Evolutionary conservation across 2,329 filamentous ascomycete species (phyloP).

Genomic region (Pseudogymnoascus sp.): DNA sequence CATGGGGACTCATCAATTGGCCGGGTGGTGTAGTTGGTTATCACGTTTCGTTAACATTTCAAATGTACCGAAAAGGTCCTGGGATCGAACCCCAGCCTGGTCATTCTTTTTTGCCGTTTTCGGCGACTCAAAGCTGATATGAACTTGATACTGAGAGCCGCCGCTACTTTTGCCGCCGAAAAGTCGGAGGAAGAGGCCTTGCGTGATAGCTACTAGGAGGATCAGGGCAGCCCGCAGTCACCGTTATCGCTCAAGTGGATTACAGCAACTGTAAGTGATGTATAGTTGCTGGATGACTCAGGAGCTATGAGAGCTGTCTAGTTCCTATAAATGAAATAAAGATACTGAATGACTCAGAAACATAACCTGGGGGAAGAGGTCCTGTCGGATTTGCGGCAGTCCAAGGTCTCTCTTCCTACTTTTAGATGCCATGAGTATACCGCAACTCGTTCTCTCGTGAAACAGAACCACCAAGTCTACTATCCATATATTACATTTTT

Average conservation of each 20-base stretch:
- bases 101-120: not conserved
- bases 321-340: not conserved
- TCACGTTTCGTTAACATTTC: constrained; percentile 7
- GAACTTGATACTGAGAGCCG: not conserved
- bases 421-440: not conserved
- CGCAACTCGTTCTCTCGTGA: too few relatives aligned
- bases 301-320: not conserved
- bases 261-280: not conserved
- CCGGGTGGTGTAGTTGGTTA: constrained; percentile 8
- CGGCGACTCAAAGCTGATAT: not conserved
- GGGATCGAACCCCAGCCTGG: constrained; percentile 7
- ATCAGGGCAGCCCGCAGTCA: not conserved
- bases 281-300: not conserved
- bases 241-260: not conserved
- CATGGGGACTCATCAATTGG: not conserved
- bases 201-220: not conserved
- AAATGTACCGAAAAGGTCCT: constrained; percentile 2
- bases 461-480: too few relatives aligned
- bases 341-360: too few relatives aligned
- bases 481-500: too few relatives aligned
- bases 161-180: not conserved
- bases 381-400: too few relatives aligned
- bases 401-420: not conserved
- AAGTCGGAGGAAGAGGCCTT: not conserved
- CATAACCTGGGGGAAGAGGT: too few relatives aligned